Evolutionary conservation across 257 asterid genomes (phyloP).

Genomic region (Striga asiatica): DNA sequence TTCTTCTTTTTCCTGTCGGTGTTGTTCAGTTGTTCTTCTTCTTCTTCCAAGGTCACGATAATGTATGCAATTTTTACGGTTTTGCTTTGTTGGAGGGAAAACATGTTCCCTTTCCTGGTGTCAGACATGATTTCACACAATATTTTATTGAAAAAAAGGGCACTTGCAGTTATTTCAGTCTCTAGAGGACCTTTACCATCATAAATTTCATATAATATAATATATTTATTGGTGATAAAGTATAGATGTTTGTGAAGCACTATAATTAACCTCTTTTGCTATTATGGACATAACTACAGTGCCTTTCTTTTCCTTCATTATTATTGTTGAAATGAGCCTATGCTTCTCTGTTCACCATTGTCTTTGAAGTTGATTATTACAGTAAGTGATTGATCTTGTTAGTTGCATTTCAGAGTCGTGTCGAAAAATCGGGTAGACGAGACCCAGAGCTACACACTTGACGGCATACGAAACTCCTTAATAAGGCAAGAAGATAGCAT

Average conservation of each 20-base stretch:
- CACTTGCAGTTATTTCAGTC: too few species aligned
- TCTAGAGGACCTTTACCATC: too few species aligned
- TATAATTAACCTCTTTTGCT: not conserved
- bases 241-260: not conserved
- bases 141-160: too few species aligned
- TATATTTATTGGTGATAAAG: not conserved
- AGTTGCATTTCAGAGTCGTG: conserved; percentile 30
- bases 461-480: conserved; percentile 73
- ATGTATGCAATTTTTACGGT: too few species aligned
- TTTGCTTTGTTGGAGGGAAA: too few species aligned
- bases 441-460: conserved; percentile 68
- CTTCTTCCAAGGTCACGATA: too few species aligned
- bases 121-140: too few species aligned
- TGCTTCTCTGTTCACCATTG: too few species aligned
- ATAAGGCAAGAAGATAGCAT: conserved; percentile 93
- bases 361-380: too few species aligned
- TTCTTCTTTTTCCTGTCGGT: too few species aligned
- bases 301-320: not conserved
- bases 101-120: too few species aligned
- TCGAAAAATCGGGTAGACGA: conserved; percentile 62
- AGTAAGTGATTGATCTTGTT: not conserved
- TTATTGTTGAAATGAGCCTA: not conserved
- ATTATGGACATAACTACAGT: not conserved
- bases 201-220: too few species aligned
- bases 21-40: not conserved